Base-by-base conservation (phyloP, 371 early-diverging fungal genomes). In the Rhizomucor pusillus region DNA sequence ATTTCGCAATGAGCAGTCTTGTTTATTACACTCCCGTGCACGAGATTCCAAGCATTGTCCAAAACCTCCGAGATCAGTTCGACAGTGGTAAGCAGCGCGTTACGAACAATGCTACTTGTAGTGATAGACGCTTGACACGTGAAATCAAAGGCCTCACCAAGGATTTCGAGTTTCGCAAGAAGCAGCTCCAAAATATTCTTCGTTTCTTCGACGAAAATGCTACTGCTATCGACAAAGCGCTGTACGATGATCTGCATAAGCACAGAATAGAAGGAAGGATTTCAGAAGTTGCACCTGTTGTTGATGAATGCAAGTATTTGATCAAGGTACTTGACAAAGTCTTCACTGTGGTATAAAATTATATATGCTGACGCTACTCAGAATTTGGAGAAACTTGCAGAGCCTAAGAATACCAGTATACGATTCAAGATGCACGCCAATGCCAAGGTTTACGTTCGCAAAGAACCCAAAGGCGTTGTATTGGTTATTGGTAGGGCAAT, bases 401-500 rank as follows among this genome's bases (percentile, higher is more conserved):
- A 72, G 45, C 66, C 75, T 2, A 43, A 44, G 1, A 36, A 58
- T 11, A 51, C 74, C 3, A 50, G 29, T 3, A 70, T 69, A 54
- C 61, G 68, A 11, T 74, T 67, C 43, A 20, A 54, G 9, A 66
- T 74, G 56, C 72, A 73, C 29, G 57, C 68, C 24, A 48, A 67
- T 6, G 78, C 77, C 48, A 75, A 69, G 22, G 67, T 71, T 0
- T 69, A 56, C 47, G 62, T 88, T 37, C 75, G 81, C 47, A 77
- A 79, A 33, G 89, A 87, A 48, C 90, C 92, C 13, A 77, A 81
- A 56, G 96, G 98, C 20, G 77, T 86, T 9, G 92, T 88, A 5
- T 61, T 90, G 34, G 70, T 90, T 45, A 76, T 90, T 39, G 85
- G 87, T 76, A 68, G 62, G 58, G 35, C 22, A 24, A 43, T 20